phyloP scores from a whole-genome alignment of 495 filamentous ascomycete genomes.

The Penicillium turbatum region DNA sequence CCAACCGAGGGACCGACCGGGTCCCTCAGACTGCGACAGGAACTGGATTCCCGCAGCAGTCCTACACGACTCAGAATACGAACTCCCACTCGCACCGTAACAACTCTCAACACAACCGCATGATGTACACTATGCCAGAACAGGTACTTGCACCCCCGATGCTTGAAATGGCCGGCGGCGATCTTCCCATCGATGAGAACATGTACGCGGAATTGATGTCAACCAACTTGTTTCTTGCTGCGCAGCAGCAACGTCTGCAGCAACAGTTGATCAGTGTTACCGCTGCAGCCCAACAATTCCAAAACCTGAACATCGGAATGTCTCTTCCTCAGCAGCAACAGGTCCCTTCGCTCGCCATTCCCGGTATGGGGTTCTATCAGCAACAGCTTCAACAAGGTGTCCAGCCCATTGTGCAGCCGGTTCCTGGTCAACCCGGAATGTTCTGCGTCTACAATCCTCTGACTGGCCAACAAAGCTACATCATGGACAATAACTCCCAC shows the following conservation, averaged over 20 bases:
- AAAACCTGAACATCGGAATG: slow-evolving; percentile 58
- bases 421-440: slow-evolving; percentile 66
- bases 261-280: slow-evolving; percentile 57
- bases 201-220: slow-evolving; percentile 78
- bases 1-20: slow-evolving; percentile 40
- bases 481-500: slow-evolving; percentile 53
- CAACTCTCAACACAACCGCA: slow-evolving; percentile 32
- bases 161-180: slow-evolving; percentile 59
- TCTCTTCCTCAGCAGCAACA: slow-evolving; percentile 41
- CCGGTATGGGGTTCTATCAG: slow-evolving; percentile 53
- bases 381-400: slow-evolving; percentile 71
- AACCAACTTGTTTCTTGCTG: slow-evolving; percentile 78
- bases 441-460: slow-evolving; percentile 79
- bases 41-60: slow-evolving; percentile 51
- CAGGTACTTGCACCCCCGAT: slow-evolving; percentile 83
- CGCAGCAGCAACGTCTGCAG: slow-evolving; percentile 81
- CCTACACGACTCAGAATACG: slow-evolving; percentile 42
- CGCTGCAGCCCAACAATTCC: slow-evolving; percentile 67
- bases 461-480: slow-evolving; percentile 74
- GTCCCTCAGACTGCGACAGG: slow-evolving; percentile 61
- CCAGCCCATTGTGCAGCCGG: slow-evolving; percentile 63
- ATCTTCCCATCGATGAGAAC: slow-evolving; percentile 72
- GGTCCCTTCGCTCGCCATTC: slow-evolving; percentile 30
- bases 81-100: slow-evolving; percentile 28
- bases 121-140: slow-evolving; percentile 68